These are phyloP conservation scores for Colletotrichum echinochloae DNA, from an alignment of 2,329 filamentous ascomycete species.

Conservation along the genomic window DNA sequence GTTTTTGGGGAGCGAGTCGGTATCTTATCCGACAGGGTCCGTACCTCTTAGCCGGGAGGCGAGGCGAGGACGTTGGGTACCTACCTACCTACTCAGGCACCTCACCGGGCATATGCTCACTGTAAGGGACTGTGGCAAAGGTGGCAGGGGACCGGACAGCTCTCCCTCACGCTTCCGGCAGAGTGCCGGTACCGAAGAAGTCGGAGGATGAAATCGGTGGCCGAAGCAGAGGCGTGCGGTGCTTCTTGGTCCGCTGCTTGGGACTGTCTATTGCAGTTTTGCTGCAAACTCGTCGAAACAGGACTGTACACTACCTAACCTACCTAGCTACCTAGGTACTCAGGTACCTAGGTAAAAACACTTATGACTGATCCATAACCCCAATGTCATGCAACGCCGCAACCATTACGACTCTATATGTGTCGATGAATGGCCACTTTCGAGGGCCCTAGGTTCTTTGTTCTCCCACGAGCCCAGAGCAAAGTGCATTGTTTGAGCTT, in stretches of 20 bases:
- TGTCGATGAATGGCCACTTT: constrained; percentile 8
- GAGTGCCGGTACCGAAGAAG: background rate
- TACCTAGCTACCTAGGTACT: too few species aligned
- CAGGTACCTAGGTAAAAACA: background rate
- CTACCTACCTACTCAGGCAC: background rate
- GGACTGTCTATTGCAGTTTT: too few species aligned
- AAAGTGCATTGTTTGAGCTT: background rate
- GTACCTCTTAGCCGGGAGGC: constrained; percentile 11
- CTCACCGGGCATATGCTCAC: background rate
- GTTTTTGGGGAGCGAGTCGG: constrained; percentile 24
- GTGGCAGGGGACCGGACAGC: background rate
- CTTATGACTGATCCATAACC: constrained; percentile 9
- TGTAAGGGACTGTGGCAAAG: background rate
- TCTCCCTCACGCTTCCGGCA: constrained; percentile 25
- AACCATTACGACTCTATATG: constrained; percentile 5
- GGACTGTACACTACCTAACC: background rate
- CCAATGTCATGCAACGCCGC: constrained; percentile 21
- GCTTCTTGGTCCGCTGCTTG: background rate
- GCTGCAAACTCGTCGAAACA: background rate
- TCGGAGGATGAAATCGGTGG: constrained; percentile 9
- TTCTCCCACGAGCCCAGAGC: background rate
- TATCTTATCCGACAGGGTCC: constrained; percentile 30
- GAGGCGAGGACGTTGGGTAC: background rate
- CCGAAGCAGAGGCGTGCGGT: constrained; percentile 22
- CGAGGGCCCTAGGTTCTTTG: too few species aligned